A percentile compares a stretch with the other conserved stretches of the same genome.
phyloP scores from a whole-genome alignment of 2,329 filamentous ascomycete genomes.

The Sporothrix sp. region DNA sequence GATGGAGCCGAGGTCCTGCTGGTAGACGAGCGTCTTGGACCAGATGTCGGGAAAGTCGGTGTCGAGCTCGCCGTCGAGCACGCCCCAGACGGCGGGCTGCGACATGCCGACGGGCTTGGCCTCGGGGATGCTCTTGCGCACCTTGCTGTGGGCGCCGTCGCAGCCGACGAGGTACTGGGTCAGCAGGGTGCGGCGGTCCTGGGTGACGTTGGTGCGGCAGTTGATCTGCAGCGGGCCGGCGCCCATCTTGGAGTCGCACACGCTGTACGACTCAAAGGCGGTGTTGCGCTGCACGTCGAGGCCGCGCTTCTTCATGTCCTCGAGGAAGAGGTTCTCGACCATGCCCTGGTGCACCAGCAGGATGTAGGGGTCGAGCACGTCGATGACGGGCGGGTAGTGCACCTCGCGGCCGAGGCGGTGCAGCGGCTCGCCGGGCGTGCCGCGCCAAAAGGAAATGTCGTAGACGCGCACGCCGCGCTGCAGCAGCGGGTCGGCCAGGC shows the following conservation, averaged over 20 bases:
- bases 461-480: constrained; percentile 60
- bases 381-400: constrained; percentile 51
- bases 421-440: constrained; percentile 44
- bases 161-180: constrained; percentile 61
- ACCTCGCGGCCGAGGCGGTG: constrained; percentile 34
- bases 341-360: constrained; percentile 62
- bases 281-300: constrained; percentile 54
- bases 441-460: constrained; percentile 66
- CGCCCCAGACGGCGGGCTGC: constrained; percentile 50
- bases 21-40: constrained; percentile 62
- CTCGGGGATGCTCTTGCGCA: constrained; percentile 51
- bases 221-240: constrained; percentile 39
- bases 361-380: constrained; percentile 46
- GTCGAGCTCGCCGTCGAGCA: constrained; percentile 59
- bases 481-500: constrained; percentile 58
- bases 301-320: constrained; percentile 57
- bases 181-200: constrained; percentile 36
- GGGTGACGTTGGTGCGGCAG: constrained; percentile 41
- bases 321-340: constrained; percentile 60
- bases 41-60: constrained; percentile 67
- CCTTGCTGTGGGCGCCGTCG: constrained; percentile 62
- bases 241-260: constrained; percentile 35
- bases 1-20: constrained; percentile 56
- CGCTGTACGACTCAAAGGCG: constrained; percentile 49
- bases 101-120: constrained; percentile 19